These are phyloP conservation scores for Cornus florida DNA, from an alignment of 148 eudicot species.

Conservation along the genomic window DNA sequence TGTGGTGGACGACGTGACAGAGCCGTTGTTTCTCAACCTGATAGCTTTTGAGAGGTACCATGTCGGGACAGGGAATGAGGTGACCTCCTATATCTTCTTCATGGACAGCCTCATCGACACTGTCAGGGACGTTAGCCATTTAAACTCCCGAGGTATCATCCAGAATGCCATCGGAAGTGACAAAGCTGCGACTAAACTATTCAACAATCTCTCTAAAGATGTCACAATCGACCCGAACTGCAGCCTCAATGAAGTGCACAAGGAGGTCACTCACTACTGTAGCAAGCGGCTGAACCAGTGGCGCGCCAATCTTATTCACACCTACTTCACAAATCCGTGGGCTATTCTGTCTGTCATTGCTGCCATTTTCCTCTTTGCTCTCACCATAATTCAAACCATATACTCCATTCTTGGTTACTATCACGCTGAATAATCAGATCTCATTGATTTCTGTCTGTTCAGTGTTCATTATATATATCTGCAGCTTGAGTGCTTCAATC, in stretches of 20 bases:
- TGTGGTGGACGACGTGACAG: conserved; percentile 36
- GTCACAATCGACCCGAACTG: conserved; percentile 31
- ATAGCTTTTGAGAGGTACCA: conserved; percentile 43
- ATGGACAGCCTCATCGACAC: conserved; percentile 43
- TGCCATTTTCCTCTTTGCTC: conserved; percentile 37
- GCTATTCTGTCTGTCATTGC: conserved; percentile 29
- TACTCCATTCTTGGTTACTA: conserved; percentile 21
- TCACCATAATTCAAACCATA: conserved; percentile 32
- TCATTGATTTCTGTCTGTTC: too few relatives aligned
- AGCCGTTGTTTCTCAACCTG: conserved; percentile 37
- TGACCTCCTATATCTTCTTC: conserved; percentile 38
- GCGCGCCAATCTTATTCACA: conserved; percentile 40
- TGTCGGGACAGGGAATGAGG: conserved; percentile 36
- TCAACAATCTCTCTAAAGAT: conserved; percentile 35
- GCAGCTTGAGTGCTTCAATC: too few relatives aligned
- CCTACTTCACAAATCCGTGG: conserved; percentile 42
- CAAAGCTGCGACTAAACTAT: conserved; percentile 33
- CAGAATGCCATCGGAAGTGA: conserved; percentile 41
- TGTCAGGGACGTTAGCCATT: conserved; percentile 35
- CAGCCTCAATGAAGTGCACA: conserved; percentile 20
- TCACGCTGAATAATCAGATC: neutral
- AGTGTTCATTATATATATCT: too few relatives aligned
- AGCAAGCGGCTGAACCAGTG: conserved; percentile 27
- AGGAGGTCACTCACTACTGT: conserved; percentile 23
- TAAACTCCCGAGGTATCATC: conserved; percentile 26